phyloP scores from a whole-genome alignment of 129 eudicot genomes.

The Flaveria brownii region DNA sequence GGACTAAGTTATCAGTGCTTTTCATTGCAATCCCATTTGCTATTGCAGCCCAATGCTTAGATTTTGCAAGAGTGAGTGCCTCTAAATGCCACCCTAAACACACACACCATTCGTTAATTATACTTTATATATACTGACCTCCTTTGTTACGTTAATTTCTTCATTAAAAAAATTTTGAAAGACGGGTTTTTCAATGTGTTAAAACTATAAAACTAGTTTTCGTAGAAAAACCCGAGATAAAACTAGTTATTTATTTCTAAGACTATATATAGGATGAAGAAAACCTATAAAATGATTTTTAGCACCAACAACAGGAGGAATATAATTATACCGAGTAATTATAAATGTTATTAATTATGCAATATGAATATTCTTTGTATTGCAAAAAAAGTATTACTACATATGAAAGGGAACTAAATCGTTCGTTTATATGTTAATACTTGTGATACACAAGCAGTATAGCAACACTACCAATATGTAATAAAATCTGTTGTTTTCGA shows the following conservation, averaged over 20 bases:
- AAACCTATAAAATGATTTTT: too few species aligned
- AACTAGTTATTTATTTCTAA: too few species aligned
- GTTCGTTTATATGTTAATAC: background rate
- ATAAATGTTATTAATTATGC: too few species aligned
- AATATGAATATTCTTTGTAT: background rate
- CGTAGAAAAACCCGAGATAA: too few species aligned
- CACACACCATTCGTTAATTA: too few species aligned
- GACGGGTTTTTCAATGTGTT: background rate
- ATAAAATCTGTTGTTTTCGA: background rate
- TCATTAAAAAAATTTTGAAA: background rate
- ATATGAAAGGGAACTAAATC: background rate
- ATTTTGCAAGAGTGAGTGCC: slow-evolving; percentile 61
- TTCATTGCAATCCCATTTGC: slow-evolving; percentile 77
- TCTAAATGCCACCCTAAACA: too few species aligned
- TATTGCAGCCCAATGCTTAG: slow-evolving; percentile 46
- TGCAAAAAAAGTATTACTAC: background rate
- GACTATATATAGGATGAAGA: too few species aligned
- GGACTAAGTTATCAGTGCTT: slow-evolving; percentile 70
- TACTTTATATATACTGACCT: too few species aligned
- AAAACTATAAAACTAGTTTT: too few species aligned
- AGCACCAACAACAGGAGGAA: too few species aligned
- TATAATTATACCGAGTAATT: too few species aligned
- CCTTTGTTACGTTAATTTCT: background rate
- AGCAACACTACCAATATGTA: background rate
- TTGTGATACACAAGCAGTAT: background rate